phyloP scores from a whole-genome alignment of 192 early-diverging fungal species.

The Backusella morwellensis region DNA sequence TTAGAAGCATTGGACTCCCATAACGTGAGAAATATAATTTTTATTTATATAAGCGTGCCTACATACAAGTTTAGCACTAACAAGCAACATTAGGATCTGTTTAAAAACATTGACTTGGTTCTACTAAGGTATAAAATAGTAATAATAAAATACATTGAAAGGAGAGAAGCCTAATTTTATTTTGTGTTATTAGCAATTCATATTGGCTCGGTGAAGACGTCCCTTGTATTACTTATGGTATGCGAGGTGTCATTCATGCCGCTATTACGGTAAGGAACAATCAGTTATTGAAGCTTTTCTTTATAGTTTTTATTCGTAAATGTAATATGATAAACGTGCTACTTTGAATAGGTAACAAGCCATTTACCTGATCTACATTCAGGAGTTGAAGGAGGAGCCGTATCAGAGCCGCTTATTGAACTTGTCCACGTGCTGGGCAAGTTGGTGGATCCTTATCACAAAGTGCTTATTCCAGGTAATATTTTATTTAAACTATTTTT shows the following conservation, averaged over 20 bases:
- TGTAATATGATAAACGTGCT: not conserved
- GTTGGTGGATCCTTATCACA: slow-evolving; percentile 50
- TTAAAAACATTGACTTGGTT: slow-evolving; percentile 50
- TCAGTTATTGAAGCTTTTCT: too few species aligned
- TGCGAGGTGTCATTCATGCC: slow-evolving; percentile 70
- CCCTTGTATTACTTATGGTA: slow-evolving; percentile 75
- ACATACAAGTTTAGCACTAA: not conserved
- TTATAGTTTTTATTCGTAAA: too few species aligned
- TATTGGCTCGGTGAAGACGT: slow-evolving; percentile 77
- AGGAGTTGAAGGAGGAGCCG: slow-evolving; percentile 70
- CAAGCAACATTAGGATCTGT: slow-evolving; percentile 12
- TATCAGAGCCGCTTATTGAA: slow-evolving; percentile 66
- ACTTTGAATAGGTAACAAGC: slow-evolving; percentile 19
- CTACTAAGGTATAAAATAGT: slow-evolving; percentile 38
- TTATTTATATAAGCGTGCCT: slow-evolving; percentile 9
- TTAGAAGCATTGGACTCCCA: slow-evolving; percentile 46
- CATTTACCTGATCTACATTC: slow-evolving; percentile 60
- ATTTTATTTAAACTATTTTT: not conserved
- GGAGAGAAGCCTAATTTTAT: not conserved
- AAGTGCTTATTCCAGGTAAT: slow-evolving; percentile 57
- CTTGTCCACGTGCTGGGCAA: slow-evolving; percentile 57
- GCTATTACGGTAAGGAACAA: slow-evolving; percentile 42
- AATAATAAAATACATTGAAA: not conserved
- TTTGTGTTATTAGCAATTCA: slow-evolving; percentile 54
- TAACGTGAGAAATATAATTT: slow-evolving; percentile 24